Evolutionary conservation across 192 early-diverging fungal species (phyloP), one percentile per base, ranked within the genome.

Genomic region (Podila horticola): DNA sequence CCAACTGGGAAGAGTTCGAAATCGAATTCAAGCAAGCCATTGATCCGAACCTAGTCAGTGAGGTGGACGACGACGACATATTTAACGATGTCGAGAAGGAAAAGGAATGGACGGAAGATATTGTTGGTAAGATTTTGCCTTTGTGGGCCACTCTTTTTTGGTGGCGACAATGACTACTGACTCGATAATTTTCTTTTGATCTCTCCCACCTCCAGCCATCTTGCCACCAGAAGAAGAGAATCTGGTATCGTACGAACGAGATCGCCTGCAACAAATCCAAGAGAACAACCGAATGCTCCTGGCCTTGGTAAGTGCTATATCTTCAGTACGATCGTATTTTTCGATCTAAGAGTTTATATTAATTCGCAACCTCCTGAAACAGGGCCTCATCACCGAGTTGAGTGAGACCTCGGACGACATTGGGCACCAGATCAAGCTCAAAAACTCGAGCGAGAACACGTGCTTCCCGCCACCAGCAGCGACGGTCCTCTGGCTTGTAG

Each of bases 381-480:
- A 89, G 86, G 95, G 95, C 0, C 77, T 96, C 12, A 90, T 94
- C 12, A 95, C 94, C 8, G 94, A 95, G 33, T 74, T 97, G 45
- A 91, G 92, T 75, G 93, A 95, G 65, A 89, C 91, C 51, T 90
- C 90, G n/a, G 90, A 88, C 31, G 94, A 95, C 73, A 84, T 88
- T 28, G 87, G 88, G 9, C 93, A 94, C 66, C 90, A 92, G 63
- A 87, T 83, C 19, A 89, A 91, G 24, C 84, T 95, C 72, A 79
- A 83, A 7, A 84, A 85, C 26, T 72, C 84, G 69, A 61, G 84
- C 0, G 52, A 55, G 9, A 26, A 55, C 20, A 55, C 20, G 3
- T 64, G 70, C 34, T 79, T 74, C 9, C 86, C 84, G 17, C 62
- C 82, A 17, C 87, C 86, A 0, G 81, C 87, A 30, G 84, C 83